Base-by-base conservation (phyloP, 345 rosid species). In the Xanthoceras sorbifolium region DNA sequence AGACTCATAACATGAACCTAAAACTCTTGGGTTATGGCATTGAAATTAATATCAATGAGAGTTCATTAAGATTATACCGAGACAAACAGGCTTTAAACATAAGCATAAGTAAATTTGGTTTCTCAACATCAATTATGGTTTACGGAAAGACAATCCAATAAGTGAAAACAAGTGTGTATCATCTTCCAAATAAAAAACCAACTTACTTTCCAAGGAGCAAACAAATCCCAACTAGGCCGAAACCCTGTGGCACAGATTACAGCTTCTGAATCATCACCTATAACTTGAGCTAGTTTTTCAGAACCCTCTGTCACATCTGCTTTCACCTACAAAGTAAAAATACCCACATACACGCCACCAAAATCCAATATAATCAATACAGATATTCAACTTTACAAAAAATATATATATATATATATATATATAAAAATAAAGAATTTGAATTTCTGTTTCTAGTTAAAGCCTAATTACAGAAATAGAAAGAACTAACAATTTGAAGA, bases 211-310 rank as follows among this genome's bases (percentile, higher is more conserved):
- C 97, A 94, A 50, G 97, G 97, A 73, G 97, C 84, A 63, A 93
- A 86, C 72, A 91, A 75, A 86, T 93, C 92, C 87, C 89, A 91
- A 0, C 97, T 92, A 0, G 91, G 94, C 69, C 89, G 82, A 84
- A 94, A 94, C 18, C 98, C 97, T 0, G 97, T 85, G 57, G 98
- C 97, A 38, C 98, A 94, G 64, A 94, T 77, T 61, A 91, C 97
- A 76, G 95, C 97, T 29, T 90, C 90, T 8, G 94, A 89, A 82
- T 91, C 98, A 64, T 85, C 88, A 6, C 97, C 97, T 52, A 91
- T 91, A 67, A 85, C 97, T 76, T 93, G 91, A 15, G 93, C 92
- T 77, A 93, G 78, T 89, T 91, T 94, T 52, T 76, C 90, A 32
- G 93, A 76, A n/a, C 98, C 92, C 79, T 87, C 92, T 0, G 97